phyloP scores from a whole-genome alignment of 768 basidiomycete species.

The Dacryopinax spathularia region DNA sequence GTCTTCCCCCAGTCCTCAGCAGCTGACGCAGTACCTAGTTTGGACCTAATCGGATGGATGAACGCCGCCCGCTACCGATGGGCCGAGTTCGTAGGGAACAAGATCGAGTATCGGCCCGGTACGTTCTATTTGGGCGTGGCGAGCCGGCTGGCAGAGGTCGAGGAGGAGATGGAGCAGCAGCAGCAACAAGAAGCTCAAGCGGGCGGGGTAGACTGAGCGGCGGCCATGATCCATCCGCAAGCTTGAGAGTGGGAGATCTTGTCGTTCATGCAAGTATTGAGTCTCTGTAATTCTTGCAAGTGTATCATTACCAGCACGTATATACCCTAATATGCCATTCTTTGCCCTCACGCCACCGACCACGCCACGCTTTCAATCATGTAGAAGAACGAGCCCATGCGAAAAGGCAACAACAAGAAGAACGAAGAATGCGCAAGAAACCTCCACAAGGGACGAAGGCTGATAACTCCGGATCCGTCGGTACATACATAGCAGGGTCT shows the following conservation, averaged over 20 bases:
- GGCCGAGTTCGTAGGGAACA: slow-evolving; percentile 74
- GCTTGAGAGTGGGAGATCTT: too few species aligned
- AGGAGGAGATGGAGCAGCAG: slow-evolving; percentile 31
- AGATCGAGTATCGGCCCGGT: slow-evolving; percentile 81
- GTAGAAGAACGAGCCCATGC: too few species aligned
- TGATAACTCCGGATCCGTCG: too few species aligned
- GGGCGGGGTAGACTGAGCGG: neutral
- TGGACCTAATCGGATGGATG: slow-evolving; percentile 61
- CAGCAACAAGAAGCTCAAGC: neutral
- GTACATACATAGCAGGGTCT: too few species aligned
- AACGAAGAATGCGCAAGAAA: neutral
- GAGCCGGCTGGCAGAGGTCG: slow-evolving; percentile 68
- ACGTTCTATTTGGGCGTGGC: slow-evolving; percentile 80
- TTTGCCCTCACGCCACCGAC: too few species aligned
- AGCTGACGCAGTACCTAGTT: slow-evolving; percentile 3
- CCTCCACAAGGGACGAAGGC: too few species aligned
- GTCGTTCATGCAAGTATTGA: too few species aligned
- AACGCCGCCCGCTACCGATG: slow-evolving; percentile 79
- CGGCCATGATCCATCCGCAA: too few species aligned
- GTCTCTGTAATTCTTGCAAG: too few species aligned
- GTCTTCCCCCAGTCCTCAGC: neutral
- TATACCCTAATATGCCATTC: neutral
- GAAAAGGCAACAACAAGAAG: slow-evolving; percentile 1
- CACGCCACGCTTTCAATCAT: too few species aligned
- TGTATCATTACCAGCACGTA: neutral